phyloP scores from a whole-genome alignment of 2,329 filamentous ascomycete species.

The Chaetomiaceae sp. region DNA sequence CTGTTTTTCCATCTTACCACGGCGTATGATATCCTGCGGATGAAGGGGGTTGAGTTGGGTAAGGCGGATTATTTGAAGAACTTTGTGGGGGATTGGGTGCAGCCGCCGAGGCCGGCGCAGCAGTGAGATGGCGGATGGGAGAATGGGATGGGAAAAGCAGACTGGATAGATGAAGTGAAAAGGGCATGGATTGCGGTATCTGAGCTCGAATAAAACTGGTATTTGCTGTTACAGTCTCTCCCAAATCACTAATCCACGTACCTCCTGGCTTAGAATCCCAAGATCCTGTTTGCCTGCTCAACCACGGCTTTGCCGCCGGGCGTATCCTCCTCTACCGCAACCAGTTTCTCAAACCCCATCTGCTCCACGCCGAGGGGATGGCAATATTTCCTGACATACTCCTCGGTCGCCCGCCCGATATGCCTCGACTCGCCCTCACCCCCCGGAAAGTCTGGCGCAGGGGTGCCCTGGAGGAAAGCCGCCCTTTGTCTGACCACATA shows the following conservation, averaged over 20 bases:
- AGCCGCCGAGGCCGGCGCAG: background rate
- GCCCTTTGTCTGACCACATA: conserved; percentile 68
- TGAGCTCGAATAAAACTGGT: background rate
- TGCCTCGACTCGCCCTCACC: conserved; percentile 62
- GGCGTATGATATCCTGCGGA: conserved; percentile 53
- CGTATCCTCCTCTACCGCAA: conserved; percentile 25
- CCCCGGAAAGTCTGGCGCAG: conserved; percentile 67
- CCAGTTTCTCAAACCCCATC: conserved; percentile 43
- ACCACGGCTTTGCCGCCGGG: conserved; percentile 37
- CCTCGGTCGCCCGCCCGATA: conserved; percentile 41
- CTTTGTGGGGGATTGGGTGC: conserved; percentile 14
- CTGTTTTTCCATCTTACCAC: conserved; percentile 57
- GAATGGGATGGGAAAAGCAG: no score
- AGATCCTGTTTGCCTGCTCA: conserved; percentile 39
- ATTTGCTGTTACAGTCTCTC: background rate
- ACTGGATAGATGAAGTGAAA: background rate
- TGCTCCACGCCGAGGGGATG: conserved; percentile 36
- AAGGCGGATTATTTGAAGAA: conserved; percentile 50
- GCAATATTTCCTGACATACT: conserved; percentile 34
- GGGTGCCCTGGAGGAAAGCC: conserved; percentile 65
- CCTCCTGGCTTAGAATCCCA: conserved; percentile 39
- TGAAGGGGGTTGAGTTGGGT: conserved; percentile 53
- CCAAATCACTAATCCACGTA: background rate
- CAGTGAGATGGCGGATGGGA: no score
- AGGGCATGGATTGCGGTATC: background rate